phyloP scores from a whole-genome alignment of 2,329 filamentous ascomycete species.

The Talaromyces sp. region DNA sequence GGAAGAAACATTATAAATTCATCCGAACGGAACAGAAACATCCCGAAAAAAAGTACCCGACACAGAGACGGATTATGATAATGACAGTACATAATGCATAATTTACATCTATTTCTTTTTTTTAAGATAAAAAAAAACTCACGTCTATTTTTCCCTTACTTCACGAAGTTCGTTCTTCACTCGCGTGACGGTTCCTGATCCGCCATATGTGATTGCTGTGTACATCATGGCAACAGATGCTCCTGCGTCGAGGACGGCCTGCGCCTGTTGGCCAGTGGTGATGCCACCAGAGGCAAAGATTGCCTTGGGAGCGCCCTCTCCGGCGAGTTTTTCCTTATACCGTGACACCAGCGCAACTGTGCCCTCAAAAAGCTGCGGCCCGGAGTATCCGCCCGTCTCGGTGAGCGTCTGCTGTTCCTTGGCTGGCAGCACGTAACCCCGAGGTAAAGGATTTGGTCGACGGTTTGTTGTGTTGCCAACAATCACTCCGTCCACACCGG shows the following conservation, averaged over 20 bases:
- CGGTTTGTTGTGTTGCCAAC: slow-evolving; percentile 96
- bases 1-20: slow-evolving; percentile 36
- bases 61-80: neutral
- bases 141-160: slow-evolving; percentile 25
- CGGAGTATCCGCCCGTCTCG: slow-evolving; percentile 85
- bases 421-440: slow-evolving; percentile 59
- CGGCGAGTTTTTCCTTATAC: slow-evolving; percentile 68
- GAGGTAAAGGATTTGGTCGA: slow-evolving; percentile 65
- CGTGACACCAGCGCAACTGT: slow-evolving; percentile 73
- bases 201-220: slow-evolving; percentile 66
- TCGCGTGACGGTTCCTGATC: slow-evolving; percentile 55
- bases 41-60: neutral
- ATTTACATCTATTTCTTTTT: neutral
- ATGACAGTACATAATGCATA: slow-evolving; percentile 3
- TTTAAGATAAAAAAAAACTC: neutral
- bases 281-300: slow-evolving; percentile 95
- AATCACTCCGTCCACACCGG: slow-evolving; percentile 90
- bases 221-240: slow-evolving; percentile 91
- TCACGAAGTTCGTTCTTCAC: slow-evolving; percentile 46
- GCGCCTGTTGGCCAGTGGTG: slow-evolving; percentile 78
- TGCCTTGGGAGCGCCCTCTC: slow-evolving; percentile 30
- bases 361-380: slow-evolving; percentile 79
- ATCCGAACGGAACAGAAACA: neutral
- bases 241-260: slow-evolving; percentile 77
- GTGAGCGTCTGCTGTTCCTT: slow-evolving; percentile 64